Conservation (phyloP, 2,329 filamentous ascomycete genomes). For the Ascochyta koolunga region DNA sequence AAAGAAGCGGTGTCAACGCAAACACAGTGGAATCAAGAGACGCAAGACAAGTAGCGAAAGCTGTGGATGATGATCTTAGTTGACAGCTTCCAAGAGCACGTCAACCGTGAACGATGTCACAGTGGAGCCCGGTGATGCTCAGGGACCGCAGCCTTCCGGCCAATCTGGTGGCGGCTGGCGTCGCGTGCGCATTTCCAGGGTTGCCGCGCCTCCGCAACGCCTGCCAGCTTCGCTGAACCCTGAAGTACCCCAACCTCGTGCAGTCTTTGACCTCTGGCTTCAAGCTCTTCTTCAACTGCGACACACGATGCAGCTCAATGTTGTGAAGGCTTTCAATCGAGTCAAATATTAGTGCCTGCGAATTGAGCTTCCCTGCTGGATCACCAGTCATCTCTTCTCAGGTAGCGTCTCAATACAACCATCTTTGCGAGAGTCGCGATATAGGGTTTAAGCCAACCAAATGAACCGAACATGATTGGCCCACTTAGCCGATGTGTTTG, state of each 20-base stretch:
- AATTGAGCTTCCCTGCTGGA: not conserved
- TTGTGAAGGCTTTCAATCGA: not conserved
- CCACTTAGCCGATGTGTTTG: not conserved
- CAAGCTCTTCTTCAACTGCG: not conserved
- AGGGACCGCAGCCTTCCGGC: slow-evolving; percentile 25
- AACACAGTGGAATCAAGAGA: slow-evolving; percentile 1
- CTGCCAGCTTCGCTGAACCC: not conserved
- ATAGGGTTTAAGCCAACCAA: not conserved
- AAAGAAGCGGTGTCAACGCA: not conserved
- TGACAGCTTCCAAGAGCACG: slow-evolving; percentile 15
- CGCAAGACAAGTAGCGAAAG: slow-evolving; percentile 1
- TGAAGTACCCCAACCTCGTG: not conserved
- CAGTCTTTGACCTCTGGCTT: not conserved
- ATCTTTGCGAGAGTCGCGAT: not conserved
- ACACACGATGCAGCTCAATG: not conserved
- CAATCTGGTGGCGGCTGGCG: slow-evolving; percentile 18
- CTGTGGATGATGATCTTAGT: not conserved
- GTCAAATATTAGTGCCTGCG: not conserved
- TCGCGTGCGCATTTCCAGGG: slow-evolving; percentile 7
- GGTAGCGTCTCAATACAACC: not conserved
- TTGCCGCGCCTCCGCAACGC: not conserved
- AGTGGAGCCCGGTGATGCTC: slow-evolving; percentile 19
- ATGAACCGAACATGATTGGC: not conserved
- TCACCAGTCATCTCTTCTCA: not conserved
- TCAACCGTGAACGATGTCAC: slow-evolving; percentile 29